These are phyloP conservation scores for thale cress (Arabidopsis thaliana) DNA, from an alignment of 345 rosid species.

Conservation along the genomic window TAIR10.1 NC_003076.8:17328501-17329000, in stretches of 20 bases:
- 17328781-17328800: slow-evolving; percentile 65
- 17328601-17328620: slow-evolving; percentile 41
- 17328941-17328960: slow-evolving; percentile 56
- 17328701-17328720: slow-evolving; percentile 52
- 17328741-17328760: slow-evolving; percentile 70
- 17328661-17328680: slow-evolving; percentile 46
- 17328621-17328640: slow-evolving; percentile 67
- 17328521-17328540: slow-evolving; percentile 55
- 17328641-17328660: slow-evolving; percentile 54
- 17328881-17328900: slow-evolving; percentile 79
- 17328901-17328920: slow-evolving; percentile 54
- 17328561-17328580: slow-evolving; percentile 81
- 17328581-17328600: slow-evolving; percentile 43
- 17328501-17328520: slow-evolving; percentile 49
- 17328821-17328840: slow-evolving; percentile 29
- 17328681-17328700: slow-evolving; percentile 67
- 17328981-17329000: slow-evolving; percentile 66
- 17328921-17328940: slow-evolving; percentile 73
- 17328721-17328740: slow-evolving; percentile 66
- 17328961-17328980: slow-evolving; percentile 54
- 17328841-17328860: slow-evolving; percentile 48
- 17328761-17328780: slow-evolving; percentile 82
- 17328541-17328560: slow-evolving; percentile 70
- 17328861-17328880: slow-evolving; percentile 65
- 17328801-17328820: slow-evolving; percentile 53